Evolutionary conservation across 805 yeast species (phyloP).

Genomic region (Schwanniomyces polymorphus): DNA sequence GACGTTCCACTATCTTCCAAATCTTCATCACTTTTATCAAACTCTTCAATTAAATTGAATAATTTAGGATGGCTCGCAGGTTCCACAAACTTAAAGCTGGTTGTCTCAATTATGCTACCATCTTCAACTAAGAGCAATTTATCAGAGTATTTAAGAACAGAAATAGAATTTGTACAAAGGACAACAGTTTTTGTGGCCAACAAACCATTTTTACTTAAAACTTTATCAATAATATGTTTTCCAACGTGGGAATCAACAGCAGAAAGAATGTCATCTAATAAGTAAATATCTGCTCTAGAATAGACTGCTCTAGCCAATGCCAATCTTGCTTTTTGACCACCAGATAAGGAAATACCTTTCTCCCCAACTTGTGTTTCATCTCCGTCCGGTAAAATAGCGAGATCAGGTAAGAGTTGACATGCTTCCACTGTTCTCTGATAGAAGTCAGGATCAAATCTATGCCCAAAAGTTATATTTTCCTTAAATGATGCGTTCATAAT

Average conservation of each 20-base stretch:
- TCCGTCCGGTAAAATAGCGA: conserved; percentile 37
- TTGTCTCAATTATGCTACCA: conserved; percentile 33
- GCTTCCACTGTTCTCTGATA: conserved; percentile 35
- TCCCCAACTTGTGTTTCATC: conserved; percentile 45
- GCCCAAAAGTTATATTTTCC: conserved; percentile 41
- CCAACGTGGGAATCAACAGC: conserved; percentile 47
- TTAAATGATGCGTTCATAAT: conserved; percentile 39
- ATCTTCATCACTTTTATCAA: conserved; percentile 11
- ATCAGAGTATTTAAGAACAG: conserved; percentile 34
- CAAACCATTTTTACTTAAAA: conserved; percentile 30
- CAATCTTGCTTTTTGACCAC: conserved; percentile 44
- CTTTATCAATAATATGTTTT: conserved; percentile 28
- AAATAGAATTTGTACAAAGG: conserved; percentile 35
- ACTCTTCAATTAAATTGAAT: conserved; percentile 36
- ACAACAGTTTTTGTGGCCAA: conserved; percentile 33
- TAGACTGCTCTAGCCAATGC: conserved; percentile 44
- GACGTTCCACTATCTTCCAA: neutral
- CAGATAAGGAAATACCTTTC: conserved; percentile 42
- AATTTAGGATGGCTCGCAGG: conserved; percentile 21
- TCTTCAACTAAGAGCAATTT: conserved; percentile 29
- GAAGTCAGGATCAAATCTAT: conserved; percentile 27
- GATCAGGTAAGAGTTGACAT: conserved; percentile 36
- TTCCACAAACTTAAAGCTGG: conserved; percentile 48
- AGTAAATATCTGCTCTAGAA: conserved; percentile 37
- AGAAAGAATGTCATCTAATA: conserved; percentile 42